Base-by-base conservation (phyloP, 106 monocot species). In the Posidonia australis region DNA sequence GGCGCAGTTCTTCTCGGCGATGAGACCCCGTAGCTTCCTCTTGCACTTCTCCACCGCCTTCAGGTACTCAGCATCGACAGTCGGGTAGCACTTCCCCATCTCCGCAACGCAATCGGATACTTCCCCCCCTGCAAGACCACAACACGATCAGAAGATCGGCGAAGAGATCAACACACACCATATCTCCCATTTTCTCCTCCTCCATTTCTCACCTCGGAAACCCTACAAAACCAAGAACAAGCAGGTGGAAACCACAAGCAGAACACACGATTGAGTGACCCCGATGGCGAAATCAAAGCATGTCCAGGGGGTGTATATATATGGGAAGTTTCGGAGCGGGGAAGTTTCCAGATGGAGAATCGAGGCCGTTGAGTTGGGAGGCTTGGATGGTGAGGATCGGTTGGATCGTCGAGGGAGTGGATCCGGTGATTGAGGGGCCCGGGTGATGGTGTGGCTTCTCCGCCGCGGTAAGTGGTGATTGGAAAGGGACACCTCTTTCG, bases 1-100 rank as follows among this genome's bases (percentile, higher is more conserved):
- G 23, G 92, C 92, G 75, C 92, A 93, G 85, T 81, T 88, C 85
- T 93, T 93, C 75, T 85, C 88, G 56, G 83, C 80, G 77, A 93
- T 93, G 74, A 93, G 41, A 5, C 79, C 92, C 3, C 92, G 79
- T 26, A 93, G 88, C 83, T 93, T 93, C 74, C 41, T 77, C 81
- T 74, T 78, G 76, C 60, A 45, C 74, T 88, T 88, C 20, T 88
- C 85, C 43, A 93, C 79, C 19, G 88, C 83, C 77, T 89, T 86
- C 70, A 46, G 67, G 81, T 88, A 88, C 77, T 93, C 92, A 65
- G 73, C 88, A 78, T 78, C 88, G 58, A 93, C 85, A 52, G 28
- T 67, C 19, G 92, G 85, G 75, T 93, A 93, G 9, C 70, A 75
- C 53, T 93, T 93, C 69, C 1, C 82, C 88, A 88, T 93, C 44